These are phyloP conservation scores for Schizophyllum commune DNA, from an alignment of 1,284 basidiomycete species.

Conservation along the genomic window DNA sequence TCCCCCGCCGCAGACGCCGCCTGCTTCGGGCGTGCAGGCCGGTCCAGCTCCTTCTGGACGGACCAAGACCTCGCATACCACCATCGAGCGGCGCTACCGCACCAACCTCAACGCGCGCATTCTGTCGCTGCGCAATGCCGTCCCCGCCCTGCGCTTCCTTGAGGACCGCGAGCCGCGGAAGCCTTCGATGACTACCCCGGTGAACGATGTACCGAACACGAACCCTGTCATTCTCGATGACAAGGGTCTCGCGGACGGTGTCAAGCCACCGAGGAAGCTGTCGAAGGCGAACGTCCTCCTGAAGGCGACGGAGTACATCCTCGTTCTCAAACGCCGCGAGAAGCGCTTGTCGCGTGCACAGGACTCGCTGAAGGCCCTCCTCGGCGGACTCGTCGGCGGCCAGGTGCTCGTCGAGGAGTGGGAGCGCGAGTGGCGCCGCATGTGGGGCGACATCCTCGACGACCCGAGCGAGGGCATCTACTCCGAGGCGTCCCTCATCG, in stretches of 20 bases:
- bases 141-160: conserved; percentile 74
- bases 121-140: conserved; percentile 71
- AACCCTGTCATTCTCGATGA: conserved; percentile 24
- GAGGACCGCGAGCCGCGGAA: conserved; percentile 39
- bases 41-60: conserved; percentile 30
- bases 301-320: conserved; percentile 79
- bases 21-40: conserved; percentile 8
- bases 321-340: conserved; percentile 71
- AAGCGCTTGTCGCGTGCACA: conserved; percentile 62
- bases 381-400: conserved; percentile 64
- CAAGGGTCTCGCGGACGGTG: conserved; percentile 73
- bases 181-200: conserved; percentile 30
- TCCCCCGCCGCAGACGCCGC: conserved; percentile 9
- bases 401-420: conserved; percentile 60
- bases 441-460: conserved; percentile 49
- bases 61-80: conserved; percentile 86
- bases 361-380: conserved; percentile 57
- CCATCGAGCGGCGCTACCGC: conserved; percentile 84
- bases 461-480: conserved; percentile 32
- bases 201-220: conserved; percentile 23
- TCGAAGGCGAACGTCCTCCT: conserved; percentile 79
- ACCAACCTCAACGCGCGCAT: conserved; percentile 90
- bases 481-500: conserved; percentile 29
- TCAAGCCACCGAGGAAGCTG: conserved; percentile 76
- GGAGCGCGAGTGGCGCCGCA: conserved; percentile 64